Evolutionary conservation across 805 yeast species (phyloP).

Genomic region (Saccharomyces jurei): DNA sequence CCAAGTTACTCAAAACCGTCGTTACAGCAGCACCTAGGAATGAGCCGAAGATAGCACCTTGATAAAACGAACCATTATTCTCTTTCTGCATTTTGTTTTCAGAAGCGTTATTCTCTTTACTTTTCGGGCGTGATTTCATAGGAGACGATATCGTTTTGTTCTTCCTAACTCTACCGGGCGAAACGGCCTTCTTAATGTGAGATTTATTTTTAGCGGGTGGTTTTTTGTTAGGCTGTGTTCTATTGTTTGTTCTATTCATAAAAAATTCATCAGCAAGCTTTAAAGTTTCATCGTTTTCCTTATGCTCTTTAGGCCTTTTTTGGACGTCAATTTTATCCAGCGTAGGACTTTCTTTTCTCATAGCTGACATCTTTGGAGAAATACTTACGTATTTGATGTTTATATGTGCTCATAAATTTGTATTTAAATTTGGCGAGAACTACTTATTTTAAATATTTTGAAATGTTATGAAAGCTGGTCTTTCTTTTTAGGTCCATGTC

Average conservation of each 20-base stretch:
- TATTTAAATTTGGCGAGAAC: not conserved
- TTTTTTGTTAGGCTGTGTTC: not conserved
- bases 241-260: not conserved
- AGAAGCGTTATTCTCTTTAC: not conserved
- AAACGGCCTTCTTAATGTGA: not conserved
- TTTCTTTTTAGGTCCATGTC: not conserved
- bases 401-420: not conserved
- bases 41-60: conserved; percentile 24
- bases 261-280: not conserved
- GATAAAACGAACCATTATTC: conserved; percentile 13
- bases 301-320: not conserved
- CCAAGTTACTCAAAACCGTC: conserved; percentile 12
- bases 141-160: not conserved
- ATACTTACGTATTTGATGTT: not conserved
- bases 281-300: not conserved
- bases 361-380: not conserved
- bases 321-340: not conserved
- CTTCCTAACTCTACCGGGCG: not conserved
- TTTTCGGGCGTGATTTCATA: not conserved
- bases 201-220: not conserved
- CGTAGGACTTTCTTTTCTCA: not conserved
- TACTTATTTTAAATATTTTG: not conserved
- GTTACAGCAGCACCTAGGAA: conserved; percentile 26
- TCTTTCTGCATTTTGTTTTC: not conserved
- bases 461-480: not conserved